phyloP scores from a whole-genome alignment of 768 basidiomycete species.

The Boletus rubescentipes region DNA sequence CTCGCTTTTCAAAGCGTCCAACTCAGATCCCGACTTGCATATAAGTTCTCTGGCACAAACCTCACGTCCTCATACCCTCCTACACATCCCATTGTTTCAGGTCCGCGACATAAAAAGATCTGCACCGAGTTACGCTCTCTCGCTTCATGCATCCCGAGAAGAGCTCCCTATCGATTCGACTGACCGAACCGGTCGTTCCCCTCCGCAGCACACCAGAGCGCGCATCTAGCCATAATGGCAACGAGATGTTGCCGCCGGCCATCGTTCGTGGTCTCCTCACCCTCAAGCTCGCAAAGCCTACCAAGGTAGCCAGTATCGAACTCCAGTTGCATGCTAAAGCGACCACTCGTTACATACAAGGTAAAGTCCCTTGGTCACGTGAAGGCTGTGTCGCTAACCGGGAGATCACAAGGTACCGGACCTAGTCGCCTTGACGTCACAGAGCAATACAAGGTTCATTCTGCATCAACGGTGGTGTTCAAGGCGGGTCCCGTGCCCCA shows the following conservation, averaged over 20 bases:
- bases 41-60: neutral
- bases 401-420: conserved; percentile 51
- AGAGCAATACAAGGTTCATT: conserved; percentile 76
- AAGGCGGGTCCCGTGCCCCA: conserved; percentile 49
- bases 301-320: conserved; percentile 82
- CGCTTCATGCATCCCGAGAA: conserved; percentile 27
- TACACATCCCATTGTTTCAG: neutral
- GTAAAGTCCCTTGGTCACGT: conserved; percentile 40
- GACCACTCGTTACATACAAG: conserved; percentile 81
- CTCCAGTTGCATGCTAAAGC: conserved; percentile 74
- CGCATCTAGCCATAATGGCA: conserved; percentile 17
- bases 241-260: conserved; percentile 51
- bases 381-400: neutral
- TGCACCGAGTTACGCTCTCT: neutral
- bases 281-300: conserved; percentile 69
- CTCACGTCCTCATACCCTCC: no score
- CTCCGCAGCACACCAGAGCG: conserved; percentile 48
- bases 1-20: no score
- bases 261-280: conserved; percentile 66
- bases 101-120: neutral
- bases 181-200: conserved; percentile 76
- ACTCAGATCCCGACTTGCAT: neutral
- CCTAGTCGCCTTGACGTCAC: conserved; percentile 70
- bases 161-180: conserved; percentile 52
- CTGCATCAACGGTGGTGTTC: conserved; percentile 72